These are phyloP conservation scores for Davidsoniella australis DNA, from an alignment of 2,329 filamentous ascomycete species.

Conservation along the genomic window DNA sequence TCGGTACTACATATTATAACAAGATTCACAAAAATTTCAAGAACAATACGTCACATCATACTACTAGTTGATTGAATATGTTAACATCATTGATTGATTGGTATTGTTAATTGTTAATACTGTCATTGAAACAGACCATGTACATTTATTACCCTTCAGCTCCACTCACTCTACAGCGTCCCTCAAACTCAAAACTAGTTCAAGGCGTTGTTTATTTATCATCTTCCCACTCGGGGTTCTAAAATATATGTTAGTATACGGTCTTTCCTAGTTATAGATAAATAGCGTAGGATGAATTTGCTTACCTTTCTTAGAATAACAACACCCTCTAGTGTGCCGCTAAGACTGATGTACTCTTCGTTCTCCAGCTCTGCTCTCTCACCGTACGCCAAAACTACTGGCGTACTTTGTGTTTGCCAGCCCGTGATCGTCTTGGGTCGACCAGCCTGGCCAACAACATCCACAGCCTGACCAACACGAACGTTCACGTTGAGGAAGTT, in stretches of 20 bases:
- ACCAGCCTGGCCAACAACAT: constrained; percentile 93
- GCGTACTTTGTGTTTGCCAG: constrained; percentile 99
- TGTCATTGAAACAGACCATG: constrained; percentile 5
- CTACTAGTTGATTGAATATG: too few species aligned
- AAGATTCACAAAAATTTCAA: too few species aligned
- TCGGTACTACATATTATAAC: too few species aligned
- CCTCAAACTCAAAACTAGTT: not conserved
- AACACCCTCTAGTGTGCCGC: constrained; percentile 78
- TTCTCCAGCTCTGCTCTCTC: constrained; percentile 95
- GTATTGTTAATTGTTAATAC: constrained; percentile 12
- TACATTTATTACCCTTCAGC: constrained; percentile 1
- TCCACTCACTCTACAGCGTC: not conserved
- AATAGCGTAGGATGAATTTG: not conserved
- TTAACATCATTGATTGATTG: constrained; percentile 1
- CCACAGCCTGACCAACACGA: constrained; percentile 90
- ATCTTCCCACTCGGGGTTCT: constrained; percentile 11
- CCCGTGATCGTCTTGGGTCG: constrained; percentile 97
- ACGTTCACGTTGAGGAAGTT: constrained; percentile 92
- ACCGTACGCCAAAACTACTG: constrained; percentile 81
- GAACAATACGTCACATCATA: too few species aligned
- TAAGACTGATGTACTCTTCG: constrained; percentile 88
- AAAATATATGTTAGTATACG: not conserved
- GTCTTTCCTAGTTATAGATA: not conserved
- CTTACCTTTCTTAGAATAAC: constrained; percentile 93
- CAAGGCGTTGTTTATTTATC: constrained; percentile 7